Percentiles rank a stretch among this genome's conserved stretches.
Conservation (phyloP, 352 stramenopile genomes). For the Pelagophyceae sp. region DNA sequence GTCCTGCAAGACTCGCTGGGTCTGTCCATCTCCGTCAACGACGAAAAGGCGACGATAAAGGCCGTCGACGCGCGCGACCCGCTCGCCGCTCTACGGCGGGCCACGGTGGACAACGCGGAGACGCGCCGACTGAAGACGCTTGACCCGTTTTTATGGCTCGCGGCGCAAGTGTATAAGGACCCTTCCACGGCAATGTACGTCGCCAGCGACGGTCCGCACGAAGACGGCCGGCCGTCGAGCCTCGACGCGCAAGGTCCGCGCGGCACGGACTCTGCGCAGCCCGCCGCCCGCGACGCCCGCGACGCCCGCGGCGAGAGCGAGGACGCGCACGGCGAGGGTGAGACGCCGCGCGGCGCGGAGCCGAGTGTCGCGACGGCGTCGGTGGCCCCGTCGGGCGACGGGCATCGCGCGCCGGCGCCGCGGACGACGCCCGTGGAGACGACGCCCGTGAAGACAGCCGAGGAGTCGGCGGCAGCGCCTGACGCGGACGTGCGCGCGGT, state of each 20-base stretch:
- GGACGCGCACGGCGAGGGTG: neutral
- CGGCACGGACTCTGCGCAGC: neutral
- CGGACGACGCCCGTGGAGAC: neutral
- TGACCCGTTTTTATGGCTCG: slow-evolving; percentile 6
- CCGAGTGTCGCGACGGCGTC: neutral
- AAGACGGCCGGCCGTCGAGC: too few relatives aligned
- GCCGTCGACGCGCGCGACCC: neutral
- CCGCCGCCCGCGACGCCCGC: neutral
- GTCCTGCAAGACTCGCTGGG: neutral
- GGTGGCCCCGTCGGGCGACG: neutral
- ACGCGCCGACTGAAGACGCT: neutral
- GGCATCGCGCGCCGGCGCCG: neutral
- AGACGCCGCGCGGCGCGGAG: neutral
- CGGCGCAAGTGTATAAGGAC: neutral
- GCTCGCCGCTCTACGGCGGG: neutral
- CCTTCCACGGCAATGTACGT: too few relatives aligned
- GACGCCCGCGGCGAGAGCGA: neutral
- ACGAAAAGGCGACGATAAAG: neutral
- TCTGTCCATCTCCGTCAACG: neutral
- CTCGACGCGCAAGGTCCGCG: too few relatives aligned
- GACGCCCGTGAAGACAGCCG: neutral
- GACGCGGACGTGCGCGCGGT: neutral
- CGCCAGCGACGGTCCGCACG: too few relatives aligned
- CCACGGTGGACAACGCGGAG: neutral
- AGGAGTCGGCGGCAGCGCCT: neutral